phyloP scores from a whole-genome alignment of 768 basidiomycete species.

The Porphyrellus cyaneotinctus region DNA sequence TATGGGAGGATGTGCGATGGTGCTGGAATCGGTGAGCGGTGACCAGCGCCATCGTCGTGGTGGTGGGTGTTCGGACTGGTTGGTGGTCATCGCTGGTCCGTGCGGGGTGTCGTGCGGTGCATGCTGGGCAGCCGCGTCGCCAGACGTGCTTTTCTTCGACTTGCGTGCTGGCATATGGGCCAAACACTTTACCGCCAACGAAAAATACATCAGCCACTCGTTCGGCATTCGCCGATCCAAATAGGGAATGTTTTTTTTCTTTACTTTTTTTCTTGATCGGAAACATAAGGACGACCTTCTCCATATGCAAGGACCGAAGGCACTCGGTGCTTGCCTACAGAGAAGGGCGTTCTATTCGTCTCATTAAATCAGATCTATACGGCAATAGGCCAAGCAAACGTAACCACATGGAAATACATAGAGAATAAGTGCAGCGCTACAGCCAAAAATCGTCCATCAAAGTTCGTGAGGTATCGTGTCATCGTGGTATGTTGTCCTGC shows the following conservation, averaged over 20 bases:
- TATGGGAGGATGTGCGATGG: conserved; percentile 63
- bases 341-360: conserved; percentile 11
- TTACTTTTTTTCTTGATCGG: background rate
- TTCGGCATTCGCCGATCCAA: conserved; percentile 21
- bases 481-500: conserved; percentile 23
- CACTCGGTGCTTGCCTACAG: conserved; percentile 26
- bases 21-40: conserved; percentile 63
- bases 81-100: conserved; percentile 10
- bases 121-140: conserved; percentile 24
- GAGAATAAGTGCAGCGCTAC: conserved; percentile 19
- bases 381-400: conserved; percentile 2
- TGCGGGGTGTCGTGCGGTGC: conserved; percentile 22
- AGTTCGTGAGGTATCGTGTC: conserved; percentile 21
- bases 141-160: conserved; percentile 45
- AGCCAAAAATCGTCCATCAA: conserved; percentile 12
- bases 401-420: conserved; percentile 20
- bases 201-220: conserved; percentile 25
- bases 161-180: conserved; percentile 37
- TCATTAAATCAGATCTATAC: background rate
- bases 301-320: conserved; percentile 30
- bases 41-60: conserved; percentile 53
- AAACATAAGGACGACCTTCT: conserved; percentile 13
- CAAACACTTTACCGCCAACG: conserved; percentile 2
- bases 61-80: background rate
- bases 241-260: conserved; percentile 11